phyloP scores from a whole-genome alignment of 805 yeast species.

The Candida ovalis region DNA sequence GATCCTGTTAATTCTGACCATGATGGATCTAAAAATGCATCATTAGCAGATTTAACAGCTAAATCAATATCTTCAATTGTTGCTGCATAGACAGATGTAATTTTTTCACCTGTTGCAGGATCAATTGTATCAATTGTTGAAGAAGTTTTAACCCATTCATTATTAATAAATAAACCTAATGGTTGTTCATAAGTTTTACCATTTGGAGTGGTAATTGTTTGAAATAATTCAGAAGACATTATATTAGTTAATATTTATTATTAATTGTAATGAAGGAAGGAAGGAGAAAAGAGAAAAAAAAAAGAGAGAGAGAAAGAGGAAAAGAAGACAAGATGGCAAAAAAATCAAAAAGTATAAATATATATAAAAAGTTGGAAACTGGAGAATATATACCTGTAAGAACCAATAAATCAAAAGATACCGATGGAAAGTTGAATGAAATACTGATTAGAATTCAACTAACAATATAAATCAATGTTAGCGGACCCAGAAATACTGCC shows the following conservation, averaged over 20 bases:
- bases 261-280: neutral
- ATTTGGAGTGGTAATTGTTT: slow-evolving; percentile 30
- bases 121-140: slow-evolving; percentile 23
- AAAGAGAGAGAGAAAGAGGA: neutral
- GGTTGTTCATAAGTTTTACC: slow-evolving; percentile 31
- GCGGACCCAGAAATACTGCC: neutral
- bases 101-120: slow-evolving; percentile 52
- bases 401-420: no score
- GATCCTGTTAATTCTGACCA: slow-evolving; percentile 50
- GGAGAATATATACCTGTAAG: no score
- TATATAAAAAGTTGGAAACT: neutral
- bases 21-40: slow-evolving; percentile 45
- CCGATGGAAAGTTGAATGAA: no score
- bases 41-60: slow-evolving; percentile 64
- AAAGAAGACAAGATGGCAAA: neutral
- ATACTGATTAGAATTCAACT: no score
- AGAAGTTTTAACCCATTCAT: slow-evolving; percentile 40
- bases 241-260: neutral
- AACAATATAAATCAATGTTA: neutral
- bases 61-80: slow-evolving; percentile 55
- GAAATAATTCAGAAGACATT: slow-evolving; percentile 19
- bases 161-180: slow-evolving; percentile 58
- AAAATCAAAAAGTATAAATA: neutral
- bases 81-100: slow-evolving; percentile 57
- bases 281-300: neutral